phyloP scores from a whole-genome alignment of 163 green algal species.

The Prototheca stagnorum region DNA sequence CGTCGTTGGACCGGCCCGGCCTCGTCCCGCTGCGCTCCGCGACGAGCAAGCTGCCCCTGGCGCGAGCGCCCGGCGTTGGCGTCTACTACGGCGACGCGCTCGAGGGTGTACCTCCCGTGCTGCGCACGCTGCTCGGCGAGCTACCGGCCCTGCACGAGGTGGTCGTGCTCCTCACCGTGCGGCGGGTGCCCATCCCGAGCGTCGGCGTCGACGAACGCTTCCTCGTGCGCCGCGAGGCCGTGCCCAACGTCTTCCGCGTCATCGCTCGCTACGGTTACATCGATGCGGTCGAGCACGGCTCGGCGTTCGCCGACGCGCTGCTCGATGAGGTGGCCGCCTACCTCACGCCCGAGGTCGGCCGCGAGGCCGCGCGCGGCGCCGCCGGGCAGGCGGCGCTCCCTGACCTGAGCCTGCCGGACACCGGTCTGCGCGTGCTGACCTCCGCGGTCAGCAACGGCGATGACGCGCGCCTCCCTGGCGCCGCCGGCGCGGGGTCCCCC shows the following conservation, averaged over 20 bases:
- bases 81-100: constrained; percentile 9
- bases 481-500: not conserved
- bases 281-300: constrained; percentile 1
- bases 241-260: too few species aligned
- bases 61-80: constrained; percentile 6
- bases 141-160: constrained; percentile 16
- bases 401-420: too few species aligned
- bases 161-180: constrained; percentile 25
- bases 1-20: not conserved
- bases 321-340: too few species aligned
- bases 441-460: not conserved
- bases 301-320: constrained; percentile 1
- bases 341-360: too few species aligned
- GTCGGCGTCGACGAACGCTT: constrained; percentile 20
- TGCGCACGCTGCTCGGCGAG: constrained; percentile 2
- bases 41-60: not conserved
- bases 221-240: constrained; percentile 10
- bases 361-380: too few species aligned
- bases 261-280: constrained; percentile 11
- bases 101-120: constrained; percentile 1
- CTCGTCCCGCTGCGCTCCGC: constrained; percentile 5
- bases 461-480: not conserved
- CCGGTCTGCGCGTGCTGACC: constrained; percentile 1
- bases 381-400: too few species aligned
- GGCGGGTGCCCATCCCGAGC: constrained; percentile 16